Evolutionary conservation across 2,329 filamentous ascomycete genomes (phyloP), one percentile per base, ranked within the genome.

Genomic region (Colletotrichum paranaense): DNA sequence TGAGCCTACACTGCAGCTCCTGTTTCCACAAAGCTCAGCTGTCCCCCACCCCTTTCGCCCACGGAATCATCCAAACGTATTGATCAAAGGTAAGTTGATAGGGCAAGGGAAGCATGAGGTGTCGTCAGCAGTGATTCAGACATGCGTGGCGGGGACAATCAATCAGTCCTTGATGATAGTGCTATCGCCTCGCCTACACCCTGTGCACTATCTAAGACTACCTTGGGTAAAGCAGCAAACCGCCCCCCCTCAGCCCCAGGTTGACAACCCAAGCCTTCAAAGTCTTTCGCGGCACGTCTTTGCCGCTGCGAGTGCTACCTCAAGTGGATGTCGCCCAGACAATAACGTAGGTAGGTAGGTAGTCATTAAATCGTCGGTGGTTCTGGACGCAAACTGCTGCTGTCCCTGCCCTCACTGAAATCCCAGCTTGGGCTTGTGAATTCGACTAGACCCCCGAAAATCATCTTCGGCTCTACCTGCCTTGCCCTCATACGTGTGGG

Each of bases 101-200:
- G 56, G 59, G 59, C 69, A 72, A 19, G 12, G 53, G 49, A 35
- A 32, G 28, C 30, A 49, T 8, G 64, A 72, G 52, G 66, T 68
- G 69, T 72, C 69, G 59, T 72, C 69, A 72, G 69, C 69, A 62
- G 63, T 67, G 49, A 67, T 67, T 35, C 63, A 46, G n/a, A 59
- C 62, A 42, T 72, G 32, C 19, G 42, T 72, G 59, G 65, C 59
- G 69, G 66, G 66, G 59, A 11, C 55, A 56, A 7, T 30, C 55
- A 32, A 38, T 30, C 16, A 22, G 69, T 72, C 58, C 53, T 26
- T 32, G 11, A 35, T 59, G 59, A 67, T 72, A 72, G 53, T 52
- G 30, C 24, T 19, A 16, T 58, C 42, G 59, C 59, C 59, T 52
- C 55, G 42, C 42, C 26, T 52, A 16, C 16, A 14, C 38, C n/a